phyloP scores from a whole-genome alignment of 2,329 filamentous ascomycete genomes.

The Macrophomina pseudophaseolina region DNA sequence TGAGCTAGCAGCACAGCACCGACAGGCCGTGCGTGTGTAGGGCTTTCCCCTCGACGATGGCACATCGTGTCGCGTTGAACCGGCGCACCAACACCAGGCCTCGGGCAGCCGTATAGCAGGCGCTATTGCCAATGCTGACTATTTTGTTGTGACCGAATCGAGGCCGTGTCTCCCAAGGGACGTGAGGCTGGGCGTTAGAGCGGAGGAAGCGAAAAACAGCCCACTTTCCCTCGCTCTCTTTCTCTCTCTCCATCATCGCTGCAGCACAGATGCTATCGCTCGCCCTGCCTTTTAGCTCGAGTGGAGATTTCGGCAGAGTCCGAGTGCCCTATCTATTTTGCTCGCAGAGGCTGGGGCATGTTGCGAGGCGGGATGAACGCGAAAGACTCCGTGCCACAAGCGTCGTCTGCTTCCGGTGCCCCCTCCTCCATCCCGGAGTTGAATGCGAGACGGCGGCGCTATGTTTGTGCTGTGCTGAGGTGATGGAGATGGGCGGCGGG shows the following conservation, averaged over 20 bases:
- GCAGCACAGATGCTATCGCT: background rate
- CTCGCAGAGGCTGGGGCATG: too few relatives aligned
- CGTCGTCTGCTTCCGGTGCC: too few relatives aligned
- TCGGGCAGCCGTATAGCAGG: too few relatives aligned
- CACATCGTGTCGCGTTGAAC: background rate
- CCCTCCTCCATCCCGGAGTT: too few relatives aligned
- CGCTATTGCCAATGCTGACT: background rate
- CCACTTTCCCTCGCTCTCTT: background rate
- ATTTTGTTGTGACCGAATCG: too few relatives aligned
- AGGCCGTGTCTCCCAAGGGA: too few relatives aligned
- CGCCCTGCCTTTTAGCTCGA: background rate
- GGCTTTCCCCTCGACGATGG: background rate
- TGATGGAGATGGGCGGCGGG: background rate
- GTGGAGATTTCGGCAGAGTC: background rate
- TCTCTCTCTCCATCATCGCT: background rate
- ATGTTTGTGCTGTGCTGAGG: too few relatives aligned
- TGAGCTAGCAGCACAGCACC: background rate
- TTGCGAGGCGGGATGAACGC: too few relatives aligned
- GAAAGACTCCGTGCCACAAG: too few relatives aligned
- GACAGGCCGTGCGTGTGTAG: background rate
- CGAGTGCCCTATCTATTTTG: background rate
- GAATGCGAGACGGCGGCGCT: too few relatives aligned
- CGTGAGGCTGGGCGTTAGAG: background rate
- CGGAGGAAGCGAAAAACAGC: slow-evolving; percentile 3
- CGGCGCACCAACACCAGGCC: background rate